Conservation (phyloP, 345 rosid genomes). For the Angophora floribunda region DNA sequence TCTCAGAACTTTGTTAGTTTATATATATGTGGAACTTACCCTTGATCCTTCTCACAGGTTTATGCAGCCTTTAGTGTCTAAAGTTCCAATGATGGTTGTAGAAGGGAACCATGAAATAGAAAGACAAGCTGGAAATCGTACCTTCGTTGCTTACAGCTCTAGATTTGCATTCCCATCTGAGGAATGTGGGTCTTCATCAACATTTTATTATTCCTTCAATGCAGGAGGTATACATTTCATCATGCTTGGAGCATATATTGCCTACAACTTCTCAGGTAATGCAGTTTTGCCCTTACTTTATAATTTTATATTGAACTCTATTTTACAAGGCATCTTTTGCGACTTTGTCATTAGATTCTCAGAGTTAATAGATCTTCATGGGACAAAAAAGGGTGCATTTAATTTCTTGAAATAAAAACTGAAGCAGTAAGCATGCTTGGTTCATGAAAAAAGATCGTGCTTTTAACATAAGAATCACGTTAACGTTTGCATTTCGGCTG, state of each 20-base stretch:
- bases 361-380: not conserved
- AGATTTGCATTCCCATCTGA: conserved; percentile 77
- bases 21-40: not conserved
- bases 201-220: conserved; percentile 76
- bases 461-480: not conserved
- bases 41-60: conserved; percentile 27
- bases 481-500: not conserved
- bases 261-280: conserved; percentile 17
- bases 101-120: conserved; percentile 94
- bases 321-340: conserved; percentile 22
- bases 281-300: not conserved
- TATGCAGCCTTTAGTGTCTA: conserved; percentile 66
- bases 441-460: not conserved
- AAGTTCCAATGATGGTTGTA: conserved; percentile 73
- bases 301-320: not conserved
- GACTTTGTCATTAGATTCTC: not conserved
- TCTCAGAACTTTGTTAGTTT: not conserved
- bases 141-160: conserved; percentile 68
- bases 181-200: conserved; percentile 68
- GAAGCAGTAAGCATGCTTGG: not conserved
- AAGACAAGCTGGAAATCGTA: conserved; percentile 48
- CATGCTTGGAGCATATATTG: conserved; percentile 73
- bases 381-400: not conserved
- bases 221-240: conserved; percentile 93
- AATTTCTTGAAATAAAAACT: not conserved